Conservation (phyloP, 768 basidiomycete genomes). For the Amanita rubescens region DNA sequence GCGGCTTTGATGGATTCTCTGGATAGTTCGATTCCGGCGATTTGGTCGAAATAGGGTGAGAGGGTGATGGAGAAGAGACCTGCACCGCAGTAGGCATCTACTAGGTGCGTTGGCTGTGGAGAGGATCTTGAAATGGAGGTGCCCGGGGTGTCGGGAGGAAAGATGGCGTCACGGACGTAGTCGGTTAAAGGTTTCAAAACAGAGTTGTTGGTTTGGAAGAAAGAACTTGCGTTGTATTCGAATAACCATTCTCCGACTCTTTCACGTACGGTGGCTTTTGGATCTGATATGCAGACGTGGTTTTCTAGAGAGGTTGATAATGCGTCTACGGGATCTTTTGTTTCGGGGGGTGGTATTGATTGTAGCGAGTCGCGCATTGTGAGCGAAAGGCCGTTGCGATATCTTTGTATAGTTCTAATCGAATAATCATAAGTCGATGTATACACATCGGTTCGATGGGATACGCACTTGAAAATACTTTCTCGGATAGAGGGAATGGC, state of each 20-base stretch:
- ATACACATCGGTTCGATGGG: not conserved
- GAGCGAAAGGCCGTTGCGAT: conserved; percentile 84
- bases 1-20: conserved; percentile 63
- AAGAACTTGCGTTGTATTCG: conserved; percentile 80
- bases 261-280: conserved; percentile 76
- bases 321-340: conserved; percentile 23
- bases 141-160: conserved; percentile 24
- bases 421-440: conserved; percentile 5
- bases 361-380: conserved; percentile 82
- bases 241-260: conserved; percentile 75
- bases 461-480: conserved; percentile 57
- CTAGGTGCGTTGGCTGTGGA: conserved; percentile 66
- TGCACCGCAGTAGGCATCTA: conserved; percentile 91
- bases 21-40: conserved; percentile 87
- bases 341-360: conserved; percentile 18
- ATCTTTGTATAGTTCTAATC: conserved; percentile 65
- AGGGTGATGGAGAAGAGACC: conserved; percentile 86
- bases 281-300: conserved; percentile 80
- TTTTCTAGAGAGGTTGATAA: conserved; percentile 36
- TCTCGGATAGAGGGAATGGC: conserved; percentile 54
- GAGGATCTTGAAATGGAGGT: conserved; percentile 13
- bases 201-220: conserved; percentile 99
- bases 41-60: conserved; percentile 60
- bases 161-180: conserved; percentile 75
- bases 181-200: conserved; percentile 78